Percentiles rank a stretch among this genome's conserved stretches.
Conservation (phyloP, 345 rosid genomes). For the Cochlearia excelsa region DNA sequence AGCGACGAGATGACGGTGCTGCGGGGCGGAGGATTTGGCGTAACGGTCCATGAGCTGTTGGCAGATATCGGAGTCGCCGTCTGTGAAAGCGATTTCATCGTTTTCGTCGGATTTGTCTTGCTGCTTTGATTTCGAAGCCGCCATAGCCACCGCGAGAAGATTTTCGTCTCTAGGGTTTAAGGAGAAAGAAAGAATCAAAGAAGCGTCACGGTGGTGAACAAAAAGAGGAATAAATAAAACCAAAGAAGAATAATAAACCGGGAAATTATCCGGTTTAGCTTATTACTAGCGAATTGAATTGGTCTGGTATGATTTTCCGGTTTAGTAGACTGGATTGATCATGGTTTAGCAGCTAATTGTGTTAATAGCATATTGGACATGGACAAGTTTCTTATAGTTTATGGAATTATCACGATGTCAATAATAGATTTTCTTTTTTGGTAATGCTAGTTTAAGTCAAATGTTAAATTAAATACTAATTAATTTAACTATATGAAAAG, state of each 20-base stretch:
- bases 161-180: slow-evolving; percentile 35
- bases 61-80: slow-evolving; percentile 57
- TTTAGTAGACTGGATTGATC: too few relatives aligned
- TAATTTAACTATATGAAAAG: too few relatives aligned
- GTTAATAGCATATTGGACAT: too few relatives aligned
- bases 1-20: slow-evolving; percentile 89
- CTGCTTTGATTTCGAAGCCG: slow-evolving; percentile 29
- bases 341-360: too few relatives aligned
- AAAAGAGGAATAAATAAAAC: neutral
- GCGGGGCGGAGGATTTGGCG: slow-evolving; percentile 71
- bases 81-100: slow-evolving; percentile 40
- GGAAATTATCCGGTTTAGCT: slow-evolving; percentile 14
- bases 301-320: neutral
- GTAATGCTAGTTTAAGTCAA: too few relatives aligned
- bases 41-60: slow-evolving; percentile 90
- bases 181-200: slow-evolving; percentile 1
- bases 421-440: too few relatives aligned
- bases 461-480: too few relatives aligned
- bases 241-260: slow-evolving; percentile 12
- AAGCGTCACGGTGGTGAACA: neutral
- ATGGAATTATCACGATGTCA: too few relatives aligned
- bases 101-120: slow-evolving; percentile 31
- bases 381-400: too few relatives aligned
- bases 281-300: neutral
- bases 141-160: slow-evolving; percentile 20